phyloP scores from a whole-genome alignment of 2,329 filamentous ascomycete genomes.

The Cercospora sp. region DNA sequence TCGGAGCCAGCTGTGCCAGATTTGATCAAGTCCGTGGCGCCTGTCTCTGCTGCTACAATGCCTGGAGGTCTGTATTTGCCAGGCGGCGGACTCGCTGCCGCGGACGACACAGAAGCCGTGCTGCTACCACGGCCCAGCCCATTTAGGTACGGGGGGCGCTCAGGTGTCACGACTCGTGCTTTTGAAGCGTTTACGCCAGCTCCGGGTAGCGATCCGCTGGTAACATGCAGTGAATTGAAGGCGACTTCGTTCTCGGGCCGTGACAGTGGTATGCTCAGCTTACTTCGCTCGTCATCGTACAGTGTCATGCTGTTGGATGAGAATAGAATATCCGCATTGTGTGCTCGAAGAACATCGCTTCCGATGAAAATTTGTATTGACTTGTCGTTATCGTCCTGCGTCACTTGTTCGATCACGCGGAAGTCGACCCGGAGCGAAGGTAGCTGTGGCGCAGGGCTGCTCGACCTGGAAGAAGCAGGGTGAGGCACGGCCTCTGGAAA shows the following conservation, averaged over 20 bases:
- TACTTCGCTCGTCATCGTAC: slow-evolving; percentile 82
- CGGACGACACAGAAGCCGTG: slow-evolving; percentile 25
- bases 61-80: slow-evolving; percentile 36
- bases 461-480: slow-evolving; percentile 70
- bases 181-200: slow-evolving; percentile 50
- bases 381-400: slow-evolving; percentile 52
- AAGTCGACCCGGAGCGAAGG: slow-evolving; percentile 81
- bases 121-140: slow-evolving; percentile 37
- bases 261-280: slow-evolving; percentile 86
- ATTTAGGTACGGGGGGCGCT: slow-evolving; percentile 32
- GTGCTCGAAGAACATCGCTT: slow-evolving; percentile 79
- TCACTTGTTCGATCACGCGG: slow-evolving; percentile 62
- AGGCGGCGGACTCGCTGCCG: slow-evolving; percentile 33
- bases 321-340: slow-evolving; percentile 87
- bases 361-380: slow-evolving; percentile 84
- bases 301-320: slow-evolving; percentile 88
- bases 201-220: slow-evolving; percentile 35
- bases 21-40: slow-evolving; percentile 23
- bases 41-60: slow-evolving; percentile 29
- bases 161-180: slow-evolving; percentile 17
- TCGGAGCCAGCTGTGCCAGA: slow-evolving; percentile 30
- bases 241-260: slow-evolving; percentile 81
- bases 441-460: slow-evolving; percentile 73
- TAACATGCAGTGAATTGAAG: slow-evolving; percentile 75
- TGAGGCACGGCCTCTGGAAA: slow-evolving; percentile 86